phyloP scores from a whole-genome alignment of 257 asterid genomes.

The Scutellaria barbata region DNA sequence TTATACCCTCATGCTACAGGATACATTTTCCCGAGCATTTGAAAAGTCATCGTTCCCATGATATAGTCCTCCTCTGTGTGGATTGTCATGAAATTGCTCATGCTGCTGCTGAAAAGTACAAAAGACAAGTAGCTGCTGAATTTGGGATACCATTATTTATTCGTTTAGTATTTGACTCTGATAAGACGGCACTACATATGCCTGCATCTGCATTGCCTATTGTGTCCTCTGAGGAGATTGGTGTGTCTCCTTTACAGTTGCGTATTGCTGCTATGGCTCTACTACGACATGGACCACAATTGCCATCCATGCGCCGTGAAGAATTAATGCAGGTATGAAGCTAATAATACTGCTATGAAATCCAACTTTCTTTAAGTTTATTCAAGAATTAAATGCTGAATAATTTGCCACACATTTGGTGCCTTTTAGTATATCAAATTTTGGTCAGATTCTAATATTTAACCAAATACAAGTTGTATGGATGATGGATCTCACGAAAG shows the following conservation, averaged over 20 bases:
- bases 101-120: conserved; percentile 93
- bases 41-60: conserved; percentile 97
- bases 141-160: conserved; percentile 79
- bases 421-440: background rate
- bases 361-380: background rate
- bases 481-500: conserved; percentile 4
- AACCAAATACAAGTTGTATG: conserved; percentile 7
- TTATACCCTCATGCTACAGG: conserved; percentile 97
- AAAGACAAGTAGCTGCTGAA: conserved; percentile 74
- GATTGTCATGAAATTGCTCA: conserved; percentile 98
- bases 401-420: background rate
- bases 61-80: conserved; percentile 95
- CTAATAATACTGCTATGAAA: background rate
- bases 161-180: conserved; percentile 61
- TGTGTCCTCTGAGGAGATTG: conserved; percentile 55
- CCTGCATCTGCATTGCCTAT: conserved; percentile 41
- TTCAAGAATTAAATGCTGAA: conserved; percentile 11
- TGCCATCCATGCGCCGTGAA: conserved; percentile 87
- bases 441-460: background rate
- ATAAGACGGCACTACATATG: conserved; percentile 47
- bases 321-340: conserved; percentile 74
- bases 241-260: conserved; percentile 88
- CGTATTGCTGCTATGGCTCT: conserved; percentile 97
- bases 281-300: conserved; percentile 78
- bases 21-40: conserved; percentile 96